These are phyloP conservation scores for Ulmus americana DNA, from an alignment of 331 rosid species.

Conservation along the genomic window DNA sequence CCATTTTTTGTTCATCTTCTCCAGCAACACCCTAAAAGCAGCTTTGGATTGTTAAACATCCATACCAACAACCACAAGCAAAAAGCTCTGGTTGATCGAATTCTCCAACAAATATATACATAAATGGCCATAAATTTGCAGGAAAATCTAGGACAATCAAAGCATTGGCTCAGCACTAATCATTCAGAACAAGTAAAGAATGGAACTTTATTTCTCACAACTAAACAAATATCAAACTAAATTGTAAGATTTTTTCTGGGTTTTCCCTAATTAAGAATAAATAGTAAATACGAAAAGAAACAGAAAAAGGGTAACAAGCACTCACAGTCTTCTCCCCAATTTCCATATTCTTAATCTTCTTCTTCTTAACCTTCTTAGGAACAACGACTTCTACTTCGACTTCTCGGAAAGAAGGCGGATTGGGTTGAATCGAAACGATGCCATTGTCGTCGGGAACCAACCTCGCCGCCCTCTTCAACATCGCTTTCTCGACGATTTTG, in stretches of 20 bases:
- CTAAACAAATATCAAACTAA: not conserved
- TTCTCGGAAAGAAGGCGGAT: slow-evolving; percentile 17
- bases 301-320: not conserved
- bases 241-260: no score
- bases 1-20: slow-evolving; percentile 30
- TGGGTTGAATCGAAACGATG: not conserved
- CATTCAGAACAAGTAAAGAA: not conserved
- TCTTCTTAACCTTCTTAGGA: slow-evolving; percentile 26
- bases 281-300: not conserved
- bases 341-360: slow-evolving; percentile 30
- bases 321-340: slow-evolving; percentile 41
- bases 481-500: slow-evolving; percentile 53
- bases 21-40: slow-evolving; percentile 31
- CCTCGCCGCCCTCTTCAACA: slow-evolving; percentile 39
- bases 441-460: slow-evolving; percentile 12
- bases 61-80: not conserved
- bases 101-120: not conserved
- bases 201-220: not conserved
- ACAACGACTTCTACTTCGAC: slow-evolving; percentile 2
- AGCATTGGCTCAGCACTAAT: not conserved
- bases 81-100: not conserved
- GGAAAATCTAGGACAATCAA: not conserved
- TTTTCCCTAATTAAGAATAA: not conserved
- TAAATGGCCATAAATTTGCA: not conserved
- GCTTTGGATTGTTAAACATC: not conserved